These are phyloP conservation scores for Nidularia sp. DNA, from an alignment of 768 basidiomycete genomes.

Conservation along the genomic window DNA sequence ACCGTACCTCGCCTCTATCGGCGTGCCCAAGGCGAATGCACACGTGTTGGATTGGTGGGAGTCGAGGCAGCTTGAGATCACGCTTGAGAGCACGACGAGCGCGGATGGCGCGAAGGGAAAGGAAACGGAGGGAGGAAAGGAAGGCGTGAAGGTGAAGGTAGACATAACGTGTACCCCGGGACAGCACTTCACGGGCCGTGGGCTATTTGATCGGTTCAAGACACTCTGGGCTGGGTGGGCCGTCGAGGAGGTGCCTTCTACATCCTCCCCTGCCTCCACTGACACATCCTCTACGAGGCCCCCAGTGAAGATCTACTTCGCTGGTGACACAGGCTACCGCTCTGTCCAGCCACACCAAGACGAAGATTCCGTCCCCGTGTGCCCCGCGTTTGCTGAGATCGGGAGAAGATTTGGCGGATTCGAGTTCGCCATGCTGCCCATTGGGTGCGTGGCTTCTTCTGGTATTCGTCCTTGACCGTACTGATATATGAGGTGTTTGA, in stretches of 20 bases:
- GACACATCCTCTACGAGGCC: constrained; percentile 4
- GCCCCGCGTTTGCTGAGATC: constrained; percentile 73
- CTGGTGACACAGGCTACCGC: constrained; percentile 66
- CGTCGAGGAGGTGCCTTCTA: constrained; percentile 33
- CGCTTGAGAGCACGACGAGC: neutral
- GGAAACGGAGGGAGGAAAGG: neutral
- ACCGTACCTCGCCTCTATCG: constrained; percentile 32
- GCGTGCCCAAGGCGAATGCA: constrained; percentile 31
- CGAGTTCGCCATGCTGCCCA: constrained; percentile 68
- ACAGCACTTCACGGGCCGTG: constrained; percentile 60
- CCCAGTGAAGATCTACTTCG: constrained; percentile 51
- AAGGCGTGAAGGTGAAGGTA: constrained; percentile 18
- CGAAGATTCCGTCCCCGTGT: constrained; percentile 48
- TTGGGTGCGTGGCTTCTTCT: constrained; percentile 13
- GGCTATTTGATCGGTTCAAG: constrained; percentile 45
- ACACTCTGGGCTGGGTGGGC: constrained; percentile 69
- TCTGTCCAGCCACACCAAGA: constrained; percentile 40
- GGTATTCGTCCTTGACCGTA: no score
- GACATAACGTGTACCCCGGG: constrained; percentile 57
- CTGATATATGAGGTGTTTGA: no score
- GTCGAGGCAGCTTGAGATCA: constrained; percentile 29
- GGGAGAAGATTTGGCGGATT: constrained; percentile 60
- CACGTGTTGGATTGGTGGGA: constrained; percentile 70
- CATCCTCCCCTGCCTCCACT: constrained; percentile 10
- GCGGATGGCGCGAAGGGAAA: neutral